Conservation (phyloP, 768 basidiomycete species). For the Tremella mesenterica region DNA sequence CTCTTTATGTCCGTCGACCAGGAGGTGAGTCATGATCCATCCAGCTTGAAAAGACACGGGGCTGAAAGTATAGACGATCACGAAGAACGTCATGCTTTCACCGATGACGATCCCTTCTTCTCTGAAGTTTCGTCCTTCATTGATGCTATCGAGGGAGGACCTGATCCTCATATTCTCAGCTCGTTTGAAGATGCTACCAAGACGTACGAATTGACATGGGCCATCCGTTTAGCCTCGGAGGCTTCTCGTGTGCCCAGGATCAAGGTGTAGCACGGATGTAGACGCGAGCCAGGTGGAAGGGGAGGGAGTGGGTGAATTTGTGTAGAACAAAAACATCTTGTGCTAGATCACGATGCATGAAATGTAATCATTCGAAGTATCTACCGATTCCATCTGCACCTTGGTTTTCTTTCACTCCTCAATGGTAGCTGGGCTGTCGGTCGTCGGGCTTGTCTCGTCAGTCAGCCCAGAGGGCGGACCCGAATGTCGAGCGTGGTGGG, state of each 20-base stretch:
- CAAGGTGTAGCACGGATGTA: too few species aligned
- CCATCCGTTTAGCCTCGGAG: slow-evolving; percentile 56
- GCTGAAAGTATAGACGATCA: slow-evolving; percentile 46
- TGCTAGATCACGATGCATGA: too few species aligned
- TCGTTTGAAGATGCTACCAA: slow-evolving; percentile 77
- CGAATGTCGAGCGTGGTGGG: too few species aligned
- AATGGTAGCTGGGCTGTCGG: too few species aligned
- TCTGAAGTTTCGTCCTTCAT: slow-evolving; percentile 84
- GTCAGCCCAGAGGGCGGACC: too few species aligned
- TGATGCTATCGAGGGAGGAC: slow-evolving; percentile 76
- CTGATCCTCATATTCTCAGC: slow-evolving; percentile 71
- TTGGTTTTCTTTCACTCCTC: too few species aligned
- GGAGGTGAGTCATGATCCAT: slow-evolving; percentile 47
- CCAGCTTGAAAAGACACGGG: slow-evolving; percentile 32
- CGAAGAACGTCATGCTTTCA: slow-evolving; percentile 38
- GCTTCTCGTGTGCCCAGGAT: slow-evolving; percentile 24
- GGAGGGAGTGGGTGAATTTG: too few species aligned
- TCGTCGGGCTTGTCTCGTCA: too few species aligned
- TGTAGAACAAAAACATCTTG: too few species aligned
- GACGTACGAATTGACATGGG: slow-evolving; percentile 88
- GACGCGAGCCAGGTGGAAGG: too few species aligned
- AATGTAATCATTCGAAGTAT: too few species aligned
- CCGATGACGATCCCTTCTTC: slow-evolving; percentile 51
- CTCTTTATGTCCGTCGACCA: slow-evolving; percentile 62
- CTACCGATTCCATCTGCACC: too few species aligned